A percentile compares a stretch with the other conserved stretches of the same genome.
Evolutionary conservation across 1,284 basidiomycete species (phyloP).

Genomic region (Austropuccinia psidii): DNA sequence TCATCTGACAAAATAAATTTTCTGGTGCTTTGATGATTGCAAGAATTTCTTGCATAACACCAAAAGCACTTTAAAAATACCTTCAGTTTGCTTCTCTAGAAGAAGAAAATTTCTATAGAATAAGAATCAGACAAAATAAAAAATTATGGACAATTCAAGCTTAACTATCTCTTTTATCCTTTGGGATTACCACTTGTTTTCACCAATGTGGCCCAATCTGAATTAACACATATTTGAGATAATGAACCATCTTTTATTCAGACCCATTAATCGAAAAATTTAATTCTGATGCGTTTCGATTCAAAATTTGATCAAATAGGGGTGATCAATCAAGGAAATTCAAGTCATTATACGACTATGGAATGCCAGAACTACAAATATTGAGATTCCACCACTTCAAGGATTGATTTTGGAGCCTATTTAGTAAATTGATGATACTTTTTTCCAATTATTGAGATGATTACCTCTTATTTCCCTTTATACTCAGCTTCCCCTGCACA

Average conservation of each 20-base stretch:
- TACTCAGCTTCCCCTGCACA: neutral
- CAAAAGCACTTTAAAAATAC: too few relatives aligned
- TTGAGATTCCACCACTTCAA: neutral
- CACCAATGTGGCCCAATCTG: neutral
- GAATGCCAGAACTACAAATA: slow-evolving; percentile 10
- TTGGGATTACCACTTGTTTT: neutral
- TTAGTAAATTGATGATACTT: neutral
- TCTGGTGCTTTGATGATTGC: neutral
- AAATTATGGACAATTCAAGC: too few relatives aligned
- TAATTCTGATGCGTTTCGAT: neutral
- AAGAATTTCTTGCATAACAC: neutral
- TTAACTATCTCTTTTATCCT: neutral
- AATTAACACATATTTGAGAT: neutral
- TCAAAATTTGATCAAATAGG: too few relatives aligned
- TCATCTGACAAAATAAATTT: neutral
- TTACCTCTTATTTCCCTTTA: slow-evolving; percentile 2
- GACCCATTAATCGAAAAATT: neutral
- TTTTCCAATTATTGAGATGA: neutral
- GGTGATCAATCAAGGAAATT: neutral
- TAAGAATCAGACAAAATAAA: too few relatives aligned
- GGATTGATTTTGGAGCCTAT: neutral
- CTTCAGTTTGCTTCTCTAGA: neutral
- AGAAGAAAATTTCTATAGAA: neutral
- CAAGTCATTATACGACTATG: neutral
- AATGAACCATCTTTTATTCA: neutral